A percentile compares a stretch with the other conserved stretches of the same genome.
Conservation (phyloP, 1,139 yeast genomes). For the Kurtzmaniella quercitrusa region DNA sequence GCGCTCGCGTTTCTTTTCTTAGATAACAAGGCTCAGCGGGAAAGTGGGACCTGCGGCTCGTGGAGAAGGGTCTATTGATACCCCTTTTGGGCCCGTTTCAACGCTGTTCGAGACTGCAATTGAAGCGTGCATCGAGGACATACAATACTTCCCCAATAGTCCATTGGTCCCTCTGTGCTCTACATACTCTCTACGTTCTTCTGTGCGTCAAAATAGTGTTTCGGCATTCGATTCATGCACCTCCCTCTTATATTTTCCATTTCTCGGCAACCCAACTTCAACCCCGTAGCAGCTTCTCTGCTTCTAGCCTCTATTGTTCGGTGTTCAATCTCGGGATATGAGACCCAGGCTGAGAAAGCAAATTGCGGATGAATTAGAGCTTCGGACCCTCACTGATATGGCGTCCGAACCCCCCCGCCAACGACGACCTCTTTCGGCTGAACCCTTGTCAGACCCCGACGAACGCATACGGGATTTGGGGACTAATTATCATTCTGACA, state of each 20-base stretch:
- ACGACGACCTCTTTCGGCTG: background rate
- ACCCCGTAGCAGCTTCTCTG: background rate
- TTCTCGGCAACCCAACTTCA: background rate
- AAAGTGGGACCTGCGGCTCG: background rate
- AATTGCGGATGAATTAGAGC: background rate
- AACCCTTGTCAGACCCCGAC: background rate
- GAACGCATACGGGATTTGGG: no score
- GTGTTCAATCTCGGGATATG: background rate
- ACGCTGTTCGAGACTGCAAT: no score
- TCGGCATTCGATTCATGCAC: background rate
- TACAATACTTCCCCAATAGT: no score
- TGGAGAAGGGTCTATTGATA: no score
- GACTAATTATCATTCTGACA: no score
- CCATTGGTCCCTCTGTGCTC: no score
- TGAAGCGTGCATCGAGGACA: no score
- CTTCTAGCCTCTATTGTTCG: background rate
- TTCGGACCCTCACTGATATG: background rate
- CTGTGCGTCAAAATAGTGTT: background rate
- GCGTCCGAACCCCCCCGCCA: background rate
- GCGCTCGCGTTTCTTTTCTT: background rate
- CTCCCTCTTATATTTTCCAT: background rate
- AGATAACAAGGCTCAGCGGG: background rate
- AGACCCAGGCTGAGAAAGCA: background rate
- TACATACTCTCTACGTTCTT: background rate
- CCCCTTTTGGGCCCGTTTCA: no score